Evolutionary conservation across 257 asterid genomes (phyloP).

Genomic region (Echites panduratus): DNA sequence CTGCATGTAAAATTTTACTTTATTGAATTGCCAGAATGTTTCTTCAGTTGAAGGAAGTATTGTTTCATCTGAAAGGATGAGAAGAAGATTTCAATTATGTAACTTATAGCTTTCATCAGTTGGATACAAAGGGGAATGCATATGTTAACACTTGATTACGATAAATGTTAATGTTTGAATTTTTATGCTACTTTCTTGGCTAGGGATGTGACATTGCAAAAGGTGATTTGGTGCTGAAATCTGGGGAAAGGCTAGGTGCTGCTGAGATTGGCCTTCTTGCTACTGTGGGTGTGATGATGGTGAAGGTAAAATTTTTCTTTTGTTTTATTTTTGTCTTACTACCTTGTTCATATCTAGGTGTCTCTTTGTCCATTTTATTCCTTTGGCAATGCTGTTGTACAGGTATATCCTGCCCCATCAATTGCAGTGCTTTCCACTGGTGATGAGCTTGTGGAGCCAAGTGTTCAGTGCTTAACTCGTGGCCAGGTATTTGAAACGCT

Average conservation of each 20-base stretch:
- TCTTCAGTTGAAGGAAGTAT: background rate
- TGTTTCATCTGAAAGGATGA: background rate
- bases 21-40: background rate
- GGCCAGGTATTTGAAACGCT: conserved; percentile 66
- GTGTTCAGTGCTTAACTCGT: conserved; percentile 42
- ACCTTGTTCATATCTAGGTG: background rate
- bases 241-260: conserved; percentile 74
- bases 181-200: conserved; percentile 15
- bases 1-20: background rate
- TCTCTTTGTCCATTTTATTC: conserved; percentile 10
- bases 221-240: conserved; percentile 70
- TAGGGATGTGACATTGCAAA: conserved; percentile 84
- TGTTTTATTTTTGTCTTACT: conserved; percentile 9
- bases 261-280: conserved; percentile 94
- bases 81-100: background rate
- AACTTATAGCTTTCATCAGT: background rate
- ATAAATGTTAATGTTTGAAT: background rate
- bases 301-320: conserved; percentile 46
- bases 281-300: conserved; percentile 60
- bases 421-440: conserved; percentile 91
- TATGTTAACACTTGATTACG: background rate
- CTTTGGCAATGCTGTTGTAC: conserved; percentile 18
- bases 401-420: conserved; percentile 73
- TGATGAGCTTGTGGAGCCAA: conserved; percentile 91
- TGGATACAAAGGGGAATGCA: background rate